Base-by-base conservation (phyloP, 1,284 basidiomycete genomes). In the Mixia osmundae region DNA sequence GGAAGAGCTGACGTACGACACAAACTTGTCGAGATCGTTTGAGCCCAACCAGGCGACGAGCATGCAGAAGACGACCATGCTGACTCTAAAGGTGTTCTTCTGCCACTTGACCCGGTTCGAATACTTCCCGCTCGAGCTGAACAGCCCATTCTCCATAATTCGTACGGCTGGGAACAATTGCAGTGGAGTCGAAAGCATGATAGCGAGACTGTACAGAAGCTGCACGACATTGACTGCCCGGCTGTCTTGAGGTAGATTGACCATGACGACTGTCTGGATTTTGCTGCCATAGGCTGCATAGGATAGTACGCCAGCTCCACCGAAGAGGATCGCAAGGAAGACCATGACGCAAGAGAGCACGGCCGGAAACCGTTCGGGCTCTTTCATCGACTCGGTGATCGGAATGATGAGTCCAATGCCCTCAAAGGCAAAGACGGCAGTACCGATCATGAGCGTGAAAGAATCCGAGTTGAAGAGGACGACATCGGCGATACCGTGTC, bases 361-460 rank as follows among this genome's bases (percentile, higher is more conserved):
- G 29, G 58, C 62, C 2, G 89, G 85, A 65, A 97, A 94, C 57
- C 80, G 83, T 49, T 71, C 70, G 2, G 91, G 91, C 56, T 95
- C 47, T 31, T 52, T 52, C 89, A 99, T 97, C 4, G 82, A 72
- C 53, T 99, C 87, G 6, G 82, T 85, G 49, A 97, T 94, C 9
- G 91, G 89, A 46, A 97, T 83, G 44, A 97, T 76, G 55, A 97
- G 61, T 33, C 91, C 89, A 47, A 97, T 82, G 12, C 89, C 89
- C 57, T 97, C 91, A 47, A 97, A 99, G 0, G 91, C 85, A 55
- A 95, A 97, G 16, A 97, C 89, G 3, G 89, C 89, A 12, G 91
- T 95, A 18, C 83, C 91, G 44, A 97, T 79, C 43, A 97, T 69
- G 15, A 97, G 60, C 0, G 89, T 75, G 62, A 85, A 97, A 44